Conservation (phyloP, 2,329 filamentous ascomycete genomes). For the Magnaporthiopsis rhizophila region DNA sequence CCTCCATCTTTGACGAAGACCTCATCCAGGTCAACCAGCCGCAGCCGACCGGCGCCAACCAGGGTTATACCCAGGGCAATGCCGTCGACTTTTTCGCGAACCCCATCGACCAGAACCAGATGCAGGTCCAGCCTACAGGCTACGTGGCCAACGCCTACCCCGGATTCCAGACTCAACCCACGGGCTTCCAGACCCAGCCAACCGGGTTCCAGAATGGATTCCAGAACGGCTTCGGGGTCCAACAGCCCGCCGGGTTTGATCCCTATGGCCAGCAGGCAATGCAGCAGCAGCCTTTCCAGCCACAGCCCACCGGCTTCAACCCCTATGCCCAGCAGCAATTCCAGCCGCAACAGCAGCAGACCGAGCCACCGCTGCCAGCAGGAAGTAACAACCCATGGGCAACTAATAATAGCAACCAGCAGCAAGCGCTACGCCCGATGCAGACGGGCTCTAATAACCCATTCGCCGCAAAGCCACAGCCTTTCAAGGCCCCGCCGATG, state of each 20-base stretch:
- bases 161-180: slow-evolving; percentile 40
- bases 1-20: slow-evolving; percentile 82
- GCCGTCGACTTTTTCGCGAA: slow-evolving; percentile 98
- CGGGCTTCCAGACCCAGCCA: slow-evolving; percentile 40
- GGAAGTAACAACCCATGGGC: slow-evolving; percentile 96
- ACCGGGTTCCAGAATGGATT: slow-evolving; percentile 57
- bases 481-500: slow-evolving; percentile 48
- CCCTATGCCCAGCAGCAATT: slow-evolving; percentile 28
- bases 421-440: slow-evolving; percentile 65
- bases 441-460: slow-evolving; percentile 97
- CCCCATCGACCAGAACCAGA: slow-evolving; percentile 70
- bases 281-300: slow-evolving; percentile 35
- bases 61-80: slow-evolving; percentile 94
- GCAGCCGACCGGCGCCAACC: slow-evolving; percentile 84
- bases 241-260: slow-evolving; percentile 57
- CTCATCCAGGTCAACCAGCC: slow-evolving; percentile 54
- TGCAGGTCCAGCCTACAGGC: slow-evolving; percentile 75
- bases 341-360: slow-evolving; percentile 36
- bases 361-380: slow-evolving; percentile 57
- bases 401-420: slow-evolving; percentile 45
- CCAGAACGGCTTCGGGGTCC: slow-evolving; percentile 58
- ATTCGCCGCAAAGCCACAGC: slow-evolving; percentile 65
- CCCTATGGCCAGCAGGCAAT: slow-evolving; percentile 52
- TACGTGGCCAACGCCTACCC: slow-evolving; percentile 51
- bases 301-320: slow-evolving; percentile 36